Percentiles rank a stretch among this genome's conserved stretches.
Evolutionary conservation across 1,139 yeast genomes (phyloP).

Genomic region (Zygosaccharomyces sapae): DNA sequence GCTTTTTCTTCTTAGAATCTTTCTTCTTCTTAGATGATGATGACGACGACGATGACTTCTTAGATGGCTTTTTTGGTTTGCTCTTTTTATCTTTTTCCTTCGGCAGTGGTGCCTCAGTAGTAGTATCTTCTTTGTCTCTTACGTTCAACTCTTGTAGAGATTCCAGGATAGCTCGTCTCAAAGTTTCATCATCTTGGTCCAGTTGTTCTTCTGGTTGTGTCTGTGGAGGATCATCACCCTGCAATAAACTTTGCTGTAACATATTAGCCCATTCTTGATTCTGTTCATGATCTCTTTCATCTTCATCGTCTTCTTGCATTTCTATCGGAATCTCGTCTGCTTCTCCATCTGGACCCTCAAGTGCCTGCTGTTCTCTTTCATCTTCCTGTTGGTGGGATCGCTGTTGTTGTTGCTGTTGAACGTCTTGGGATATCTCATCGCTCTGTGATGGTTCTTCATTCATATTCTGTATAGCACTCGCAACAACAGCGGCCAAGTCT

Average conservation of each 20-base stretch:
- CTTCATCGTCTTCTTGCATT: slow-evolving; percentile 1
- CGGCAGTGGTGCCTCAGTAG: slow-evolving; percentile 4
- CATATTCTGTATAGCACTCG: slow-evolving; percentile 31
- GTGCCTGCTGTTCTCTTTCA: background rate
- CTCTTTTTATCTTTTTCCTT: slow-evolving; percentile 10
- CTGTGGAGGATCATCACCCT: slow-evolving; percentile 11
- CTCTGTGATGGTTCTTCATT: slow-evolving; percentile 12
- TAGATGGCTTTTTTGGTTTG: slow-evolving; percentile 13
- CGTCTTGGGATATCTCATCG: slow-evolving; percentile 12
- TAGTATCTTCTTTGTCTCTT: slow-evolving; percentile 9
- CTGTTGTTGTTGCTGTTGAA: background rate
- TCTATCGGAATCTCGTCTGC: slow-evolving; percentile 1
- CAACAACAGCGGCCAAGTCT: slow-evolving; percentile 32
- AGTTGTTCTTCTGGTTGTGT: slow-evolving; percentile 16
- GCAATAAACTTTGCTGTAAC: slow-evolving; percentile 30
- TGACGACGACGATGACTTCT: slow-evolving; percentile 9
- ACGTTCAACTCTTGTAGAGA: slow-evolving; percentile 28
- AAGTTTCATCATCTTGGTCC: slow-evolving; percentile 35
- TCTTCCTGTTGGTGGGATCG: background rate
- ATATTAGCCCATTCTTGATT: slow-evolving; percentile 33
- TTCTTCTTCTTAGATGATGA: slow-evolving; percentile 22
- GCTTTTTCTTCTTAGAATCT: slow-evolving; percentile 14
- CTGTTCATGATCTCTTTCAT: slow-evolving; percentile 17
- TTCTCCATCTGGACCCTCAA: slow-evolving; percentile 1
- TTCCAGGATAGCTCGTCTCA: slow-evolving; percentile 33